These are phyloP conservation scores for Physcomitrium patens DNA, from an alignment of 225 moss, liverwort and hornwort genomes.

Conservation along the genomic window DNA sequence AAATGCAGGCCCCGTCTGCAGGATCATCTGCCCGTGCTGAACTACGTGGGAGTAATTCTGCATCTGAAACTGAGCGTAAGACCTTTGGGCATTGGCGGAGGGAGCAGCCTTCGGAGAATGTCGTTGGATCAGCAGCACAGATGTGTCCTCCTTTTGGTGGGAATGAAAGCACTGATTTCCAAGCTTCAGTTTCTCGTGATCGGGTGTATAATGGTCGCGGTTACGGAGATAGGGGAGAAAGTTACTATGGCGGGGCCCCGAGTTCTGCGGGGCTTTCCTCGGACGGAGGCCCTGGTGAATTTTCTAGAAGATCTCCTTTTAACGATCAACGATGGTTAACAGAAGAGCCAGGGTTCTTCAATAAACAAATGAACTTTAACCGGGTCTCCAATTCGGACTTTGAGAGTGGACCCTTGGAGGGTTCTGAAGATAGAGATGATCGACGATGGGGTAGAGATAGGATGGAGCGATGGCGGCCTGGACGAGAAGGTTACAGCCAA, in stretches of 20 bases:
- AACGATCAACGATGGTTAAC: slow-evolving; percentile 73
- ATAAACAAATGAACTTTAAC: slow-evolving; percentile 57
- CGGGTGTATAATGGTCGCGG: slow-evolving; percentile 64
- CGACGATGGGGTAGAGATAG: slow-evolving; percentile 96
- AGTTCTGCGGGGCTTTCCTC: slow-evolving; percentile 47
- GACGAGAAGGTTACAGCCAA: slow-evolving; percentile 64
- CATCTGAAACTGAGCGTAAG: slow-evolving; percentile 77
- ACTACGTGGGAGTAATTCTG: slow-evolving; percentile 61
- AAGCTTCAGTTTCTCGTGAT: slow-evolving; percentile 66
- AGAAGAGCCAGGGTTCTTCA: slow-evolving; percentile 64
- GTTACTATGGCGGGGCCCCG: slow-evolving; percentile 44
- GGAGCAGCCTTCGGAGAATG: slow-evolving; percentile 68
- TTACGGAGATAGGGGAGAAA: slow-evolving; percentile 62
- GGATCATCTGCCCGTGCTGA: slow-evolving; percentile 55
- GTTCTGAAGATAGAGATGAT: slow-evolving; percentile 81
- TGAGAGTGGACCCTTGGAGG: slow-evolving; percentile 65
- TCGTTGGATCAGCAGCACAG: slow-evolving; percentile 52
- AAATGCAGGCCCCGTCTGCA: slow-evolving; percentile 42
- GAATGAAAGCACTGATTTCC: slow-evolving; percentile 69
- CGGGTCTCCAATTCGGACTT: slow-evolving; percentile 65
- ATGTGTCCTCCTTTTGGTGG: slow-evolving; percentile 49
- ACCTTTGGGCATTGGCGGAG: slow-evolving; percentile 75
- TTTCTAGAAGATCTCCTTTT: slow-evolving; percentile 57
- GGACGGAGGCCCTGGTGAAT: slow-evolving; percentile 61
- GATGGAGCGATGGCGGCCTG: slow-evolving; percentile 74